Evolutionary conservation across 805 yeast species (phyloP).

Genomic region (Debaryomyces hansenii): DNA sequence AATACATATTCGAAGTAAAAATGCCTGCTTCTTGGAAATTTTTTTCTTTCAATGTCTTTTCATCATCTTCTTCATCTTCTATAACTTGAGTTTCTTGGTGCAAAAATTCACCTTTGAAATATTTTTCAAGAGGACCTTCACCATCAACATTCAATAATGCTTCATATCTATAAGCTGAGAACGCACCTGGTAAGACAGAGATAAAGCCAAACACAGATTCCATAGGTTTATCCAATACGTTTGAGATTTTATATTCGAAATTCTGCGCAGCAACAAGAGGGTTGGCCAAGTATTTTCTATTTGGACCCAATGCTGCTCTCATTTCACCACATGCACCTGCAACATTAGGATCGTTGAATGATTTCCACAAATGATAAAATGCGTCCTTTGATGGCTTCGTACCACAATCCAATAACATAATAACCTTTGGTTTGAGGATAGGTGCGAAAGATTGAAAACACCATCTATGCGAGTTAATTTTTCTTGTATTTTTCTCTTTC

Average conservation of each 20-base stretch:
- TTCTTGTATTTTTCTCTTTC: conserved; percentile 84
- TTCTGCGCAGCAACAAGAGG: conserved; percentile 96
- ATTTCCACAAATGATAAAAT: conserved; percentile 85
- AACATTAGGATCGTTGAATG: conserved; percentile 75
- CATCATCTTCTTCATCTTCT: conserved; percentile 38
- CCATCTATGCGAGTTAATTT: conserved; percentile 97
- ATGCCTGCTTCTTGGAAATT: conserved; percentile 57
- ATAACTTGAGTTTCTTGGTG: conserved; percentile 54
- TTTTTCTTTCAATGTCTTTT: conserved; percentile 37
- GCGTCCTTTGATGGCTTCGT: conserved; percentile 86
- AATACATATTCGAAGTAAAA: conserved; percentile 93
- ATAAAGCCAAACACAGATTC: conserved; percentile 94
- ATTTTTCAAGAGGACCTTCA: conserved; percentile 81
- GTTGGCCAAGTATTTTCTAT: conserved; percentile 53
- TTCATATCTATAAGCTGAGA: conserved; percentile 85
- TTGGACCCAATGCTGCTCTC: conserved; percentile 74
- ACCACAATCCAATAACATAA: conserved; percentile 89
- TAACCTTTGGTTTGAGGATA: conserved; percentile 75
- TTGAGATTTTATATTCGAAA: conserved; percentile 94
- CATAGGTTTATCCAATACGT: conserved; percentile 92
- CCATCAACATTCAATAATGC: conserved; percentile 77
- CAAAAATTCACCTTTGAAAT: conserved; percentile 88
- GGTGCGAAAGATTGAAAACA: conserved; percentile 91
- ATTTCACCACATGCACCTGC: conserved; percentile 99
- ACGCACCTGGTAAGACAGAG: conserved; percentile 94